Percentiles rank a stretch among this genome's conserved stretches.
phyloP scores from a whole-genome alignment of 2,329 filamentous ascomycete genomes.

The Lachnellula willkommii region DNA sequence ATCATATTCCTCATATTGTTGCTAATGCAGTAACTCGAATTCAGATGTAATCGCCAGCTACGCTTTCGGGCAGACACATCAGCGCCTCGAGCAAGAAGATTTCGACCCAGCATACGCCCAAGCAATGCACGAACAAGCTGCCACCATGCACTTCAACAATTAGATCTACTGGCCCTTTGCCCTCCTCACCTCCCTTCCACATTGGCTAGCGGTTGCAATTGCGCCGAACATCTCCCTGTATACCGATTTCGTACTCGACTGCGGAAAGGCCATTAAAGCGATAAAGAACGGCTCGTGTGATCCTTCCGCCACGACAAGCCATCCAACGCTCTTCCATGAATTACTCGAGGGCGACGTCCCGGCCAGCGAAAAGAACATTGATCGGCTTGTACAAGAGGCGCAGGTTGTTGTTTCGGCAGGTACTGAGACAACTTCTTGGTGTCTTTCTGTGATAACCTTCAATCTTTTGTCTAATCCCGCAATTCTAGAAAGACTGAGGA shows the following conservation, averaged over 20 bases:
- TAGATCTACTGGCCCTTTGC: not conserved
- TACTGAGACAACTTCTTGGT: slow-evolving; percentile 33
- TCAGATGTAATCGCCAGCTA: slow-evolving; percentile 7
- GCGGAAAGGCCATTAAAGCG: not conserved
- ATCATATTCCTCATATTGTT: not conserved
- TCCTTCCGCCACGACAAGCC: not conserved
- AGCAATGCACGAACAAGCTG: not conserved
- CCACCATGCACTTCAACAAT: not conserved
- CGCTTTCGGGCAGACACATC: slow-evolving; percentile 14
- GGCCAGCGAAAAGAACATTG: slow-evolving; percentile 27
- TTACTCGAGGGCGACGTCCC: slow-evolving; percentile 24
- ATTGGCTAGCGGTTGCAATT: not conserved
- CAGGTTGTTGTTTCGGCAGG: slow-evolving; percentile 31
- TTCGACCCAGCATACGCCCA: slow-evolving; percentile 6
- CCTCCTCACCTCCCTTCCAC: not conserved
- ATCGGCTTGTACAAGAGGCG: slow-evolving; percentile 32
- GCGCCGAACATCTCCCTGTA: not conserved
- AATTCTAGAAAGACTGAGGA: slow-evolving; percentile 27
- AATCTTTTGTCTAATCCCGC: slow-evolving; percentile 31
- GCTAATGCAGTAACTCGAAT: not conserved
- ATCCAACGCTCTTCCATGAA: slow-evolving; percentile 17
- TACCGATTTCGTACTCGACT: not conserved
- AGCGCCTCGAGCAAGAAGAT: slow-evolving; percentile 8
- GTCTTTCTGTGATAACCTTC: slow-evolving; percentile 32
- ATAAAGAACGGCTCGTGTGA: not conserved